Conservation (phyloP, 1,284 basidiomycete species). For the Pascua sp. region DNA sequence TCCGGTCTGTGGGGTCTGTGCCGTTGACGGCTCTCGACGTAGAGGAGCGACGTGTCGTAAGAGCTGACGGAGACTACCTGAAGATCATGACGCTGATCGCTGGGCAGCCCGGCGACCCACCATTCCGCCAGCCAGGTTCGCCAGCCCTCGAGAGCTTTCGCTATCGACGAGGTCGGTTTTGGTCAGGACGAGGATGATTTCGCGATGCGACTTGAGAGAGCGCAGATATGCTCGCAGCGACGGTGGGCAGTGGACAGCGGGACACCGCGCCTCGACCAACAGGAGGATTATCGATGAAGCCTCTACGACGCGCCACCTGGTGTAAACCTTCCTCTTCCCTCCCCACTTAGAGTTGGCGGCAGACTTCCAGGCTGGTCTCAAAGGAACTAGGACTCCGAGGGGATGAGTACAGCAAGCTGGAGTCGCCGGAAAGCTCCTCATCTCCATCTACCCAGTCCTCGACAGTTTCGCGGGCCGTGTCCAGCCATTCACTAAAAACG, state of each 20-base stretch:
- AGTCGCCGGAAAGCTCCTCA: conserved; percentile 25
- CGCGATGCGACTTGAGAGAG: conserved; percentile 52
- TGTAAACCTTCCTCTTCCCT: conserved; percentile 33
- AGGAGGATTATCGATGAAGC: conserved; percentile 79
- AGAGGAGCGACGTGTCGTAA: conserved; percentile 57
- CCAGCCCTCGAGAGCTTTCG: conserved; percentile 62
- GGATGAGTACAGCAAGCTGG: conserved; percentile 50
- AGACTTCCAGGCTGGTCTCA: conserved; percentile 86
- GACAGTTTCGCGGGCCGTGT: conserved; percentile 59
- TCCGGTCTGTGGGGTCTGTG: conserved; percentile 65
- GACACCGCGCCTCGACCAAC: conserved; percentile 81
- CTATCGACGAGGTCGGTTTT: conserved; percentile 74
- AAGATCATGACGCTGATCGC: conserved; percentile 22
- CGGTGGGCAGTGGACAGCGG: conserved; percentile 59
- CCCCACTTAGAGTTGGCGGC: conserved; percentile 72
- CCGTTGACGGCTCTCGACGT: conserved; percentile 12
- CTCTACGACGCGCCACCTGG: conserved; percentile 80
- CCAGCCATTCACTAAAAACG: conserved; percentile 69
- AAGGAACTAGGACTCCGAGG: conserved; percentile 60
- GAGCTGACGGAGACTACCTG: conserved; percentile 69
- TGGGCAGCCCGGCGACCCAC: too few relatives aligned
- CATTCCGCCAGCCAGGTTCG: conserved; percentile 58
- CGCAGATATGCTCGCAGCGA: conserved; percentile 53
- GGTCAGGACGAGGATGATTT: conserved; percentile 74
- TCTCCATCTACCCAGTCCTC: conserved; percentile 55